Conservation (phyloP, 768 basidiomycete species). For the Kondoa malvinella region DNA sequence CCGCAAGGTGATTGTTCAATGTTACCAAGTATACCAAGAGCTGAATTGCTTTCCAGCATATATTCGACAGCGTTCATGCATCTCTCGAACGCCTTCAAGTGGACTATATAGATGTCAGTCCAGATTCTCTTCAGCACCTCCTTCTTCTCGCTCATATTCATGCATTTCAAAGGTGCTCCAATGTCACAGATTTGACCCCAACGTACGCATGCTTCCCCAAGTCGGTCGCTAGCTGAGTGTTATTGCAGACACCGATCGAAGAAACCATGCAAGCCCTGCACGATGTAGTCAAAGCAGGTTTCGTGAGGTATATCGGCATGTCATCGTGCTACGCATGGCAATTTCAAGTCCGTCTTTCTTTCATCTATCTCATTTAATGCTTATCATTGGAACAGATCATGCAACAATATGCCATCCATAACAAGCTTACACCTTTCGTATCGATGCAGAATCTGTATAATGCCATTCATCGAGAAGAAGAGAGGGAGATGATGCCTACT, state of each 20-base stretch:
- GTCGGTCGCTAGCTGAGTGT: background rate
- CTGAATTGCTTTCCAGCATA: no score
- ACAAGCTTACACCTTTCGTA: constrained; percentile 23
- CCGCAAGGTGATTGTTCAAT: no score
- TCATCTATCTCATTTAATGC: background rate
- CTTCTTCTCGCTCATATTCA: constrained; percentile 6
- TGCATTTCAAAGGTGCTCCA: no score
- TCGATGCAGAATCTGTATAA: constrained; percentile 25
- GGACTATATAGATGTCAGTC: constrained; percentile 61
- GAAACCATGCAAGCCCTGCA: constrained; percentile 36
- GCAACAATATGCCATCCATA: constrained; percentile 1
- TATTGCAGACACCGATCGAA: constrained; percentile 39
- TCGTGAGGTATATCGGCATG: constrained; percentile 36
- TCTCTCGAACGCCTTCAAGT: constrained; percentile 50
- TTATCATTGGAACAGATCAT: background rate
- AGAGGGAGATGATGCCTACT: constrained; percentile 18
- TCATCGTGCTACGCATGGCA: constrained; percentile 33
- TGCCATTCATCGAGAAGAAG: constrained; percentile 23
- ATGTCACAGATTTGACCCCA: constrained; percentile 43
- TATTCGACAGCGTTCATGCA: constrained; percentile 45
- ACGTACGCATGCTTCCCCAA: constrained; percentile 20
- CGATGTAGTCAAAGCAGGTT: constrained; percentile 34
- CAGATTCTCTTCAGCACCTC: constrained; percentile 54
- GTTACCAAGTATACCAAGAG: no score
- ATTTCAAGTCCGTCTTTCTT: constrained; percentile 22